phyloP scores from a whole-genome alignment of 352 stramenopile species.

The Lagenidium giganteum region DNA sequence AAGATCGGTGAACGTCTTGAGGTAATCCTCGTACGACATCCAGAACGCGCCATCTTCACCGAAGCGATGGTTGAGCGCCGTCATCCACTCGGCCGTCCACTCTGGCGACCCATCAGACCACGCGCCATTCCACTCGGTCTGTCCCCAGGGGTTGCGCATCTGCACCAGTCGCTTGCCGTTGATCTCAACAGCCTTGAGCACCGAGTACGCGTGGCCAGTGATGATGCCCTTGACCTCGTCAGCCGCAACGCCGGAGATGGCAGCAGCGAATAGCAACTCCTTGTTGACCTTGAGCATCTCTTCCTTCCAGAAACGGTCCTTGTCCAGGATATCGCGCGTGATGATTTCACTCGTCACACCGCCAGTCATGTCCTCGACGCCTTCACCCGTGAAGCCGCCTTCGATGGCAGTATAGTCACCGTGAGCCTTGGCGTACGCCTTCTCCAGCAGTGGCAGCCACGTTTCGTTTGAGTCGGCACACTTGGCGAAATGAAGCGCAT shows the following conservation, averaged over 20 bases:
- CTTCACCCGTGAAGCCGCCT: constrained; percentile 43
- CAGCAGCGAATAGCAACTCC: constrained; percentile 31
- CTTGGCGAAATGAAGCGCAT: constrained; percentile 32
- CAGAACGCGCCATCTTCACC: constrained; percentile 61
- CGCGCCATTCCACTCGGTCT: constrained; percentile 39
- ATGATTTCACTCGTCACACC: constrained; percentile 33
- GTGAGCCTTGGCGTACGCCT: constrained; percentile 80
- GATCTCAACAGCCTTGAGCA: constrained; percentile 34
- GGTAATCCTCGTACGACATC: constrained; percentile 47
- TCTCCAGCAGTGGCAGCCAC: constrained; percentile 84
- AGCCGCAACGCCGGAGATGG: constrained; percentile 13
- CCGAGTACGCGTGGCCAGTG: constrained; percentile 52
- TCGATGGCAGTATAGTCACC: constrained; percentile 67
- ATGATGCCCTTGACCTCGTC: constrained; percentile 25
- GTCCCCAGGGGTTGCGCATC: constrained; percentile 56
- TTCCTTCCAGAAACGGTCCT: constrained; percentile 28
- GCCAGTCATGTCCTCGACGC: constrained; percentile 36
- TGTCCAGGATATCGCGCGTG: constrained; percentile 28
- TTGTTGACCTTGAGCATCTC: constrained; percentile 31
- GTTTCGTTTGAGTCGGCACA: constrained; percentile 57
- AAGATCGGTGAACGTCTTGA: constrained; percentile 26
- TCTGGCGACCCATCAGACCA: constrained; percentile 43
- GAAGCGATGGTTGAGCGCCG: constrained; percentile 26
- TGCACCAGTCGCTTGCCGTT: constrained; percentile 27
- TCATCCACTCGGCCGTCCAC: constrained; percentile 45